phyloP scores from a whole-genome alignment of 2,329 filamentous ascomycete genomes.

The Ophiostoma ulmi region DNA sequence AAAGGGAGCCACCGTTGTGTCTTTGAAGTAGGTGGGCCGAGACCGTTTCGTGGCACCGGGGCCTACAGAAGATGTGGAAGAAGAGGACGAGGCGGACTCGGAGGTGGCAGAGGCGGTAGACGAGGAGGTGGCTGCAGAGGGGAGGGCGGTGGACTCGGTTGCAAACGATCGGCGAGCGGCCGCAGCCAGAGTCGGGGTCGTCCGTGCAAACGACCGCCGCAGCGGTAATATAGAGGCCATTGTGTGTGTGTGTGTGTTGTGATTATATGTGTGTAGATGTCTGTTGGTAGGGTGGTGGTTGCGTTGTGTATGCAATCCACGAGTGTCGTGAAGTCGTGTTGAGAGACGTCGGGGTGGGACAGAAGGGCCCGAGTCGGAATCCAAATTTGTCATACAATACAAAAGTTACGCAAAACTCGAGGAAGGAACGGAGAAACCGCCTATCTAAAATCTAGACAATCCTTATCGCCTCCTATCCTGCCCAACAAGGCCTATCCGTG shows the following conservation, averaged over 20 bases:
- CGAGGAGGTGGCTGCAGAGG: conserved; percentile 26
- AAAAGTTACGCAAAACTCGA: conserved; percentile 10
- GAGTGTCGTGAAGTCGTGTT: not conserved
- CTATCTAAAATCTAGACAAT: not conserved
- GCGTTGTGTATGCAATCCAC: not conserved
- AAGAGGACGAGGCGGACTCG: conserved; percentile 24
- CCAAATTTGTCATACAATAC: conserved; percentile 11
- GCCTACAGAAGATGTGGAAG: conserved; percentile 19
- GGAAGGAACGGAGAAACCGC: conserved; percentile 2
- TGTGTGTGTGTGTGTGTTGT: not conserved
- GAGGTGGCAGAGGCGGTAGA: conserved; percentile 25
- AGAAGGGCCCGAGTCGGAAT: conserved; percentile 15
- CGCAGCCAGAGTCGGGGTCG: conserved; percentile 7
- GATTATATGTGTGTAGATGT: not conserved
- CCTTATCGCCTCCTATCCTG: conserved; percentile 13
- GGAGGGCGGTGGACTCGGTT: conserved; percentile 36
- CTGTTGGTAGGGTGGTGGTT: not conserved
- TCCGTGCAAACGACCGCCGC: conserved; percentile 23
- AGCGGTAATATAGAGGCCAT: conserved; percentile 21
- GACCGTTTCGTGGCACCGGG: conserved; percentile 25
- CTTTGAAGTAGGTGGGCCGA: conserved; percentile 55
- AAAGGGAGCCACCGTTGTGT: conserved; percentile 53
- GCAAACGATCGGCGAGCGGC: conserved; percentile 41
- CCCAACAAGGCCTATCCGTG: not conserved
- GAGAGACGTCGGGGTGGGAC: conserved; percentile 5